phyloP scores from a whole-genome alignment of 306 rosid species.

The Potentilla sterilis region DNA sequence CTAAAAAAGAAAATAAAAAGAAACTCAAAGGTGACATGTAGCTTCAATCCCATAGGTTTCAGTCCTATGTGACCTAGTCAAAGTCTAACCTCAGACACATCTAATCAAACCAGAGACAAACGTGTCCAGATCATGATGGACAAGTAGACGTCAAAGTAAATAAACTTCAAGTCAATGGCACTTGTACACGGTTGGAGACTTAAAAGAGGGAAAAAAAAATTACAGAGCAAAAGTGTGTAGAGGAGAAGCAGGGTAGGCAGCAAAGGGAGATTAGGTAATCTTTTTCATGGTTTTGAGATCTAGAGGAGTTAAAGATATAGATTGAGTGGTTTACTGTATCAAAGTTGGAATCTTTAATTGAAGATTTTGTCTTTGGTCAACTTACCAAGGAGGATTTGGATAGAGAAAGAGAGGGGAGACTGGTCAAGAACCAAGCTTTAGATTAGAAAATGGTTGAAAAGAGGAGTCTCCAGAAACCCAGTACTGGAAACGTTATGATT shows the following conservation, averaged over 20 bases:
- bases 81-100: not conserved
- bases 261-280: constrained; percentile 20
- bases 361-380: constrained; percentile 28
- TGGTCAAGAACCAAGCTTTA: constrained; percentile 18
- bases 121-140: constrained; percentile 19
- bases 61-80: not conserved
- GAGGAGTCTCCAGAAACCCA: constrained; percentile 6
- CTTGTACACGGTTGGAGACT: constrained; percentile 14
- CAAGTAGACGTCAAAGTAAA: not conserved
- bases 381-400: constrained; percentile 3
- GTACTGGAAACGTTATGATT: not conserved
- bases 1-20: not conserved
- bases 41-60: constrained; percentile 12
- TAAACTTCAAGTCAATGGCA: constrained; percentile 46
- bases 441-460: constrained; percentile 3
- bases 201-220: not conserved
- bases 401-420: constrained; percentile 9
- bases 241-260: constrained; percentile 2
- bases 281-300: constrained; percentile 42
- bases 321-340: constrained; percentile 24
- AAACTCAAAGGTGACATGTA: not conserved
- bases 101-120: not conserved
- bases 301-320: constrained; percentile 16
- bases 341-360: constrained; percentile 16
- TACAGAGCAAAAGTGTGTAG: constrained; percentile 28